These are phyloP conservation scores for Tolypocladium cylindrosporum DNA, from an alignment of 2,329 filamentous ascomycete genomes.

Conservation along the genomic window DNA sequence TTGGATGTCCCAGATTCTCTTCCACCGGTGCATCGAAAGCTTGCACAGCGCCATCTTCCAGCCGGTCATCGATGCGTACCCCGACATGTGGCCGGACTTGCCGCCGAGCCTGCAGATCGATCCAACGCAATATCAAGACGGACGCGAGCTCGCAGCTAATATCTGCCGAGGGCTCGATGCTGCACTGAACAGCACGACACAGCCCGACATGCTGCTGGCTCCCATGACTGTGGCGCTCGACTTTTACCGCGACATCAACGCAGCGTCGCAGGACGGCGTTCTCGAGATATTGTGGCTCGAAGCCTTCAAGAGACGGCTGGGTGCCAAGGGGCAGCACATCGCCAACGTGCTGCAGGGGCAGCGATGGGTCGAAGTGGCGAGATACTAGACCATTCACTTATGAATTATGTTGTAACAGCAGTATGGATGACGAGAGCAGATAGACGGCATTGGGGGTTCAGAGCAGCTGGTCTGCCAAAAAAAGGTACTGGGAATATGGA, in stretches of 20 bases:
- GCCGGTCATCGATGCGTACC: conserved; percentile 29
- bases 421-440: neutral
- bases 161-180: conserved; percentile 43
- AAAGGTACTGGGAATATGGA: neutral
- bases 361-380: conserved; percentile 27
- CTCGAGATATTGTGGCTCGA: conserved; percentile 40
- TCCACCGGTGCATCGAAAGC: conserved; percentile 36
- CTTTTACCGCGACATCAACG: conserved; percentile 30
- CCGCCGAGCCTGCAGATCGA: conserved; percentile 30
- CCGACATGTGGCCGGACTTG: conserved; percentile 27
- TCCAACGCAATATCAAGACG: conserved; percentile 30
- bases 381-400: conserved; percentile 9
- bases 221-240: conserved; percentile 32
- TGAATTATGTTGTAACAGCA: neutral
- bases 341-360: conserved; percentile 26
- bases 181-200: conserved; percentile 29
- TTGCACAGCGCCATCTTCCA: conserved; percentile 35
- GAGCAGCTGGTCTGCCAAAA: conserved; percentile 5
- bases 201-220: conserved; percentile 35
- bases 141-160: conserved; percentile 33
- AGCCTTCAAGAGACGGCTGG: conserved; percentile 28
- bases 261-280: conserved; percentile 27
- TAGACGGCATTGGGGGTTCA: neutral
- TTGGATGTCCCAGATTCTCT: conserved; percentile 40
- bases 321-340: conserved; percentile 30